Evolutionary conservation across 148 eudicot genomes (phyloP).

Genomic region (Beta vulgaris): DNA sequence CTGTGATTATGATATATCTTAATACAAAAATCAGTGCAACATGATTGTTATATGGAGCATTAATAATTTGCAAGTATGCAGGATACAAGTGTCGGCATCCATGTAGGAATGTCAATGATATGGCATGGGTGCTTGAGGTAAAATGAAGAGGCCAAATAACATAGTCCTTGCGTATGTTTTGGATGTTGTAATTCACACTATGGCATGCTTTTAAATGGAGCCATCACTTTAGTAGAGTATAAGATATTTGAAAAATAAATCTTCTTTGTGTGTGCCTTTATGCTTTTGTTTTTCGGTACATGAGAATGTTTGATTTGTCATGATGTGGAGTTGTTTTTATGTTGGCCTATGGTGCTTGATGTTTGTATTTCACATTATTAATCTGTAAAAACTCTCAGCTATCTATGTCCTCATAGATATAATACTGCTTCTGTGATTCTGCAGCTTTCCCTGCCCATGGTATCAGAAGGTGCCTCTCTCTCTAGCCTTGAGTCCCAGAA

Average conservation of each 20-base stretch:
- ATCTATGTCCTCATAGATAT: background rate
- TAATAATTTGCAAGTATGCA: no score
- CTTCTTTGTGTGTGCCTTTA: background rate
- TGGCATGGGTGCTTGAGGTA: no score
- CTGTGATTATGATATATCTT: no score
- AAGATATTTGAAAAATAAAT: background rate
- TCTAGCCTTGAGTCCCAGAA: conserved; percentile 93
- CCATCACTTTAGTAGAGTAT: background rate
- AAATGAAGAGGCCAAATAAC: no score
- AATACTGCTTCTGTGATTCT: conserved; percentile 18
- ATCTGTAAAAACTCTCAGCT: no score
- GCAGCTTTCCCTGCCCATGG: conserved; percentile 91
- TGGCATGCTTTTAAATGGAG: background rate
- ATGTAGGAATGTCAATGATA: no score
- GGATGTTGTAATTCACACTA: no score
- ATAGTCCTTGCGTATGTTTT: no score
- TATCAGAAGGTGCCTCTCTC: conserved; percentile 95
- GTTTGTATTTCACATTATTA: no score
- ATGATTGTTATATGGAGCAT: no score
- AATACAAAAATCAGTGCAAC: no score
- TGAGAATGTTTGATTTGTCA: background rate
- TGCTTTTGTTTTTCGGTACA: background rate
- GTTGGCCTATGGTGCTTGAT: background rate
- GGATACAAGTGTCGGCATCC: no score
- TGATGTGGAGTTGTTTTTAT: background rate